Evolutionary conservation across 2,329 filamentous ascomycete genomes (phyloP).

Genomic region (Claviceps monticola): DNA sequence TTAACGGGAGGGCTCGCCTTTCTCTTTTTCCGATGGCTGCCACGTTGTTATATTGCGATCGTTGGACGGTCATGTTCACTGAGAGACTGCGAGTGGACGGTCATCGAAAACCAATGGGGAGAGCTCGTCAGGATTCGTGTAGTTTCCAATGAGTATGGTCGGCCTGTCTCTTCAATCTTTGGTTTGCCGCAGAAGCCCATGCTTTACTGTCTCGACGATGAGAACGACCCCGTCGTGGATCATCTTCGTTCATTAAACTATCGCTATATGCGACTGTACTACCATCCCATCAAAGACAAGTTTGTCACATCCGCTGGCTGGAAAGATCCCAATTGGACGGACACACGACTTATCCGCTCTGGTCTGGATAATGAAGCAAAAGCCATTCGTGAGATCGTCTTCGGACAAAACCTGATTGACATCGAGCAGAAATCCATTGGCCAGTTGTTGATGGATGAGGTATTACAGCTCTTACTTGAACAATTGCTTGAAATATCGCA

Average conservation of each 20-base stretch:
- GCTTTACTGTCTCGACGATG: conserved; percentile 40
- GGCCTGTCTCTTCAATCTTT: conserved; percentile 48
- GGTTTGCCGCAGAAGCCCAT: conserved; percentile 49
- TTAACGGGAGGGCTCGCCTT: conserved; percentile 66
- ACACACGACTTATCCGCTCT: conserved; percentile 56
- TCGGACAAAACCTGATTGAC: conserved; percentile 81
- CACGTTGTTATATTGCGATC: conserved; percentile 68
- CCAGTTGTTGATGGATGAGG: conserved; percentile 80
- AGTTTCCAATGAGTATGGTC: conserved; percentile 37
- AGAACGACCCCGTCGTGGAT: conserved; percentile 59
- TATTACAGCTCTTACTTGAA: conserved; percentile 19
- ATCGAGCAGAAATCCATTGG: conserved; percentile 78
- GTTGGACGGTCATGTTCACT: conserved; percentile 57
- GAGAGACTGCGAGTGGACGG: conserved; percentile 73
- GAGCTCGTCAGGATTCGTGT: conserved; percentile 73
- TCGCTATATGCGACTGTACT: conserved; percentile 86
- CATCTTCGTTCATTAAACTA: conserved; percentile 74
- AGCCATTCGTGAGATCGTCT: conserved; percentile 67
- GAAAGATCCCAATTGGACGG: conserved; percentile 86
- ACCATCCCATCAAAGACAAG: conserved; percentile 76
- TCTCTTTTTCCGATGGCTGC: conserved; percentile 79
- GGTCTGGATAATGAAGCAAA: conserved; percentile 87
- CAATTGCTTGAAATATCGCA: neutral
- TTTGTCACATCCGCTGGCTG: conserved; percentile 79
- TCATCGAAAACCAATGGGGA: conserved; percentile 95